Conservation (phyloP, 2,329 filamentous ascomycete species). For the Paecilomyces formosus region DNA sequence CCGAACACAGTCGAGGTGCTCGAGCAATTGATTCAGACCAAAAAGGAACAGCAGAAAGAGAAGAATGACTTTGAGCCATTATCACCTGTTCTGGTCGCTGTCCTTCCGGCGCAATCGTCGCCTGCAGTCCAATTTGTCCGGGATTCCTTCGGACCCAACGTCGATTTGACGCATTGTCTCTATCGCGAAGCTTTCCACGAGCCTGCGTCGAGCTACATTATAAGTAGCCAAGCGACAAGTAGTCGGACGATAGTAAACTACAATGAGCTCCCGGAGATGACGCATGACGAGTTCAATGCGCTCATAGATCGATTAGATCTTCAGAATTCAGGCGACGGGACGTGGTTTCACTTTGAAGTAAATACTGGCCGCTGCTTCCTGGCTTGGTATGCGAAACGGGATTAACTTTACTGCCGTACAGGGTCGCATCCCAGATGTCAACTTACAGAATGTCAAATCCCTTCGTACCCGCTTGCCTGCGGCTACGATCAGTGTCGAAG, state of each 20-base stretch:
- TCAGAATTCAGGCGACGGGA: constrained; percentile 10
- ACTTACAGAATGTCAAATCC: constrained; percentile 51
- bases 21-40: constrained; percentile 47
- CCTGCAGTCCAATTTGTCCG: constrained; percentile 46
- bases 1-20: constrained; percentile 66
- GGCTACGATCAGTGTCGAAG: constrained; percentile 58
- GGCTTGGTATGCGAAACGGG: background rate
- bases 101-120: constrained; percentile 49
- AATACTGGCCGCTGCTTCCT: background rate
- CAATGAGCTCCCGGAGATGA: constrained; percentile 63
- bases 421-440: constrained; percentile 59
- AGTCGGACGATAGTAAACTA: constrained; percentile 65
- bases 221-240: constrained; percentile 52
- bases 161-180: constrained; percentile 52
- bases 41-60: background rate
- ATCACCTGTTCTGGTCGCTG: constrained; percentile 31
- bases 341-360: constrained; percentile 69
- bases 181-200: constrained; percentile 49
- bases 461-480: constrained; percentile 42
- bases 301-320: constrained; percentile 34
- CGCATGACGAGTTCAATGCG: constrained; percentile 49
- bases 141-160: constrained; percentile 44
- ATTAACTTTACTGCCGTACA: constrained; percentile 12
- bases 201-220: constrained; percentile 62
- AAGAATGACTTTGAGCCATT: constrained; percentile 2